Conservation (phyloP, 257 asterid species). For the Salvia splendens region DNA sequence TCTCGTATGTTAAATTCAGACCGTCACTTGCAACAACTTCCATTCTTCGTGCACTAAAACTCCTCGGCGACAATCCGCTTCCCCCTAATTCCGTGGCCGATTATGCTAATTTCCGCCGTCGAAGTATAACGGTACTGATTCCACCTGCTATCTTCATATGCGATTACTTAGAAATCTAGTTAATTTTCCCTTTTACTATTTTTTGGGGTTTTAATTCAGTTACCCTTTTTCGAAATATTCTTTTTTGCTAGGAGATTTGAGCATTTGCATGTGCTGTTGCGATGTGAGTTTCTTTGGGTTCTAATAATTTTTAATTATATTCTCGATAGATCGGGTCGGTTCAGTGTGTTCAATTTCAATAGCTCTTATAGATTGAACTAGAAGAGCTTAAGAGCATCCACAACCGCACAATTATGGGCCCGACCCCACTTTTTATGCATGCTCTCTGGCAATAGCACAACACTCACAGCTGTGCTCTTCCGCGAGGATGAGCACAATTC, state of each 20-base stretch:
- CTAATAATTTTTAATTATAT: no score
- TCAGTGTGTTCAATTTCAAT: neutral
- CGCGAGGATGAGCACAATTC: no score
- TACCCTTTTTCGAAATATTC: neutral
- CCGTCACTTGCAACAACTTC: conserved; percentile 5
- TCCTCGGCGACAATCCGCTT: conserved; percentile 25
- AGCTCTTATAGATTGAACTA: conserved; percentile 23
- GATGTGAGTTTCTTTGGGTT: conserved; percentile 10
- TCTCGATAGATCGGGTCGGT: conserved; percentile 35
- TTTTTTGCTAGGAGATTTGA: neutral
- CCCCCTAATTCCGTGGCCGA: conserved; percentile 27
- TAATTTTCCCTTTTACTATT: neutral
- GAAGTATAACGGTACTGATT: conserved; percentile 9
- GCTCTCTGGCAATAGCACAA: no score
- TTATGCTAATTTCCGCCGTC: conserved; percentile 25
- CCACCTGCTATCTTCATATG: neutral
- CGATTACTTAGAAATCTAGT: neutral
- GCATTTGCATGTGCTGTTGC: conserved; percentile 7
- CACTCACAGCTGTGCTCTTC: no score
- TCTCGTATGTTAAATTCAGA: conserved; percentile 3
- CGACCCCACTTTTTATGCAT: no score
- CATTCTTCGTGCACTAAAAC: conserved; percentile 4
- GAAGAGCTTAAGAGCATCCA: conserved; percentile 23
- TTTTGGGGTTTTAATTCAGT: conserved; percentile 1
- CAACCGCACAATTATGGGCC: no score